These are phyloP conservation scores for Annulohypoxylon bovei DNA, from an alignment of 495 filamentous ascomycete genomes.

Conservation along the genomic window DNA sequence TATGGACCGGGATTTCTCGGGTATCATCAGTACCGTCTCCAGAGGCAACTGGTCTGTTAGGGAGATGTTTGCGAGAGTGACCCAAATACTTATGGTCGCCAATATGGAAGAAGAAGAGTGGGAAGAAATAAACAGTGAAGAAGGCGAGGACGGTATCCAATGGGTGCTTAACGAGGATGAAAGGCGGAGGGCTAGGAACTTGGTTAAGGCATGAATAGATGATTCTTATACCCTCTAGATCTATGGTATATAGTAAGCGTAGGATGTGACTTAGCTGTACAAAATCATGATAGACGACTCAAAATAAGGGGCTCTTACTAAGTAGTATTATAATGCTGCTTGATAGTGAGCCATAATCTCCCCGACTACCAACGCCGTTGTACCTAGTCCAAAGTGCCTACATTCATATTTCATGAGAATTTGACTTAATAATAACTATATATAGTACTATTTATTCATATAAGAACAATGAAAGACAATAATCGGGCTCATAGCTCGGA, in stretches of 20 bases:
- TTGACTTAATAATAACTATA: too few relatives aligned
- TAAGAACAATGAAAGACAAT: background rate
- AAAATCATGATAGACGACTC: conserved; percentile 4
- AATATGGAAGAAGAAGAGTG: conserved; percentile 99
- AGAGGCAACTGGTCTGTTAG: conserved; percentile 81
- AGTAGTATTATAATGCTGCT: background rate
- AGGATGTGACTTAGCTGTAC: conserved; percentile 10
- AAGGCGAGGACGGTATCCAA: conserved; percentile 57
- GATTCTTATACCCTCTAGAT: background rate
- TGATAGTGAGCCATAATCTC: background rate
- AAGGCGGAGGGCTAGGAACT: conserved; percentile 60
- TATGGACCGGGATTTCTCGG: conserved; percentile 87
- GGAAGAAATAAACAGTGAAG: conserved; percentile 69
- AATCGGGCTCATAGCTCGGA: too few relatives aligned
- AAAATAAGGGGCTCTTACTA: background rate
- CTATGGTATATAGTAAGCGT: conserved; percentile 2
- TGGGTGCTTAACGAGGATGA: conserved; percentile 67
- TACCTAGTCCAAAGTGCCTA: background rate
- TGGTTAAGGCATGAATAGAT: conserved; percentile 51
- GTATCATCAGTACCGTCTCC: conserved; percentile 79
- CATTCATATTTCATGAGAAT: background rate
- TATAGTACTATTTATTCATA: background rate
- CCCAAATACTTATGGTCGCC: conserved; percentile 87
- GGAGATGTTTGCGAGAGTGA: conserved; percentile 80
- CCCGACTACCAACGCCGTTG: background rate